Conservation (phyloP, 2,329 filamentous ascomycete genomes). For the Emericellopsis atlantica region DNA sequence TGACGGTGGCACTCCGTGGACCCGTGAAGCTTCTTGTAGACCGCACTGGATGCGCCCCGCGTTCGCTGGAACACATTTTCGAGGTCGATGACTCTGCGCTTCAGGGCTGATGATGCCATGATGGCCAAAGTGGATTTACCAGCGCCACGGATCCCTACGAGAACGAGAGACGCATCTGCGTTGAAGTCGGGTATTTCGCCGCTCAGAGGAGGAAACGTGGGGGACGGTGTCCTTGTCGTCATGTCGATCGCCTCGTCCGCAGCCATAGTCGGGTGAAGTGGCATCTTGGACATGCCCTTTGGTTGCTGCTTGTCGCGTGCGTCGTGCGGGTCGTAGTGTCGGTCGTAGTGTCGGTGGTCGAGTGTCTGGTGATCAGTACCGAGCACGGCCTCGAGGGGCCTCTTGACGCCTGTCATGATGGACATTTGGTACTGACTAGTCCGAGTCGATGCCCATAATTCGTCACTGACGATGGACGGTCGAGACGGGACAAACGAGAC, state of each 20-base stretch:
- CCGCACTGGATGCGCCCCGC: constrained; percentile 47
- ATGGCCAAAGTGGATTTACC: constrained; percentile 68
- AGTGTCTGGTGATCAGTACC: constrained; percentile 10
- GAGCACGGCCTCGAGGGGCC: constrained; percentile 21
- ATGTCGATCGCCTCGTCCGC: constrained; percentile 5
- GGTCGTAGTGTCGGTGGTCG: constrained; percentile 5
- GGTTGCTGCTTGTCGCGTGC: background rate
- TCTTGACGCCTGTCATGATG: constrained; percentile 25
- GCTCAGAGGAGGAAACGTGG: constrained; percentile 10
- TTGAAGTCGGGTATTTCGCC: constrained; percentile 29
- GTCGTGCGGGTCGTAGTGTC: background rate
- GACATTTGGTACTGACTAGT: background rate
- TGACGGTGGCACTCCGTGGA: constrained; percentile 47
- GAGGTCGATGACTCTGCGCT: constrained; percentile 54
- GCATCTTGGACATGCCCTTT: background rate
- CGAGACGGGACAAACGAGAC: background rate
- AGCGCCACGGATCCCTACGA: constrained; percentile 60
- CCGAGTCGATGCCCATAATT: background rate
- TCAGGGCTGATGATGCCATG: constrained; percentile 60
- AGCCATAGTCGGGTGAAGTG: background rate
- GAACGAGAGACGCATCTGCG: constrained; percentile 55
- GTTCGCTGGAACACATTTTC: constrained; percentile 55
- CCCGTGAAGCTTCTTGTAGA: constrained; percentile 52
- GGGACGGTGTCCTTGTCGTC: constrained; percentile 12
- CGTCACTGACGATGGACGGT: background rate